Evolutionary conservation across 768 basidiomycete genomes (phyloP), one percentile per base, ranked within the genome.

Genomic region (Russula sp.): DNA sequence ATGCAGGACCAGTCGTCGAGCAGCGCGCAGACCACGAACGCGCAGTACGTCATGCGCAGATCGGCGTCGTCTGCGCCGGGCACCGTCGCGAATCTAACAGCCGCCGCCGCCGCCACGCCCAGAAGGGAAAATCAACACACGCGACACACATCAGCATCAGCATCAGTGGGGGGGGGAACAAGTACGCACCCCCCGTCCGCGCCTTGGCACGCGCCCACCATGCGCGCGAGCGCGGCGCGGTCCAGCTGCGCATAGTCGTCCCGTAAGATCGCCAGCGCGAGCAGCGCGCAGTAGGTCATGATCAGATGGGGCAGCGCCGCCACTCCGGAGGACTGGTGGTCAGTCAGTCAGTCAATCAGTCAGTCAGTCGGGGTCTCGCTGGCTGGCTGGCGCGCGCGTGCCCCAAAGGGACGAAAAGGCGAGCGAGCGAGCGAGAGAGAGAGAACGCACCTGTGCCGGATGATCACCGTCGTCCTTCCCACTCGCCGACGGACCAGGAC

Each of bases 281-380:
- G 75, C 11, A 99, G 72, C 0, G 94, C 92, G 1, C 94, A 92
- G 70, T 98, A 99, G 8, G 95, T 94, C 82, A 94, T 91, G 59
- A 97, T 92, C 16, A 98, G 77, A 73, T 98, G 27, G 27, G 27
- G 89, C 0, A 91, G 89, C 18, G 82, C 80, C 66, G 89, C 78
- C 10, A n/a, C 49, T 20, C 31, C 77, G 73, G 67, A 82, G 78
- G 31, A 73, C 69, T 22, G 67, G 70, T 75, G 77, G 6, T 9
- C 40, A 42, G 14, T 14, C 40, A 11, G 9, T 5, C 32, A 37
- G 13, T 13, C 22, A 22, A 2, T 22, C 22, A 22, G 22, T 22
- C 22, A 2, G n/a, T n/a, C n/a, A n/a, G n/a, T n/a, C n/a, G n/a
- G 27, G 27, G 27, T 27, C 27, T 27, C 27, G 27, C 27, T 27